phyloP scores from a whole-genome alignment of 2,329 filamentous ascomycete species.

The Aspergillus caelatus region DNA sequence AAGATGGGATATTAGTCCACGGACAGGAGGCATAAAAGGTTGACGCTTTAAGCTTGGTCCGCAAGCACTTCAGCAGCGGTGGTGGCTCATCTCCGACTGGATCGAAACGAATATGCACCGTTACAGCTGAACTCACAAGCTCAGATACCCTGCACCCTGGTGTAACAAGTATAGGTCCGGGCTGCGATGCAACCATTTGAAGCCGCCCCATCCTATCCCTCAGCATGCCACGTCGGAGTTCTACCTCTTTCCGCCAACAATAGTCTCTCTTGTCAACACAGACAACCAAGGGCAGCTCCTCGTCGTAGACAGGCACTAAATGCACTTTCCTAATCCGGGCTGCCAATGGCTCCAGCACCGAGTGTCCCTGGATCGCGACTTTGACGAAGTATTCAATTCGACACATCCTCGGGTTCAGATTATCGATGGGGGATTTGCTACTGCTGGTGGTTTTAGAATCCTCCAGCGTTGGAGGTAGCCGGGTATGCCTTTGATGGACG shows the following conservation, averaged over 20 bases:
- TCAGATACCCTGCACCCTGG: background rate
- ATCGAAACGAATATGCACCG: background rate
- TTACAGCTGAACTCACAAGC: background rate
- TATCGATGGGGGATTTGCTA: background rate
- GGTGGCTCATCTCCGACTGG: background rate
- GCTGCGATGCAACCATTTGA: background rate
- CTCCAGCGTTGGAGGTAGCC: background rate
- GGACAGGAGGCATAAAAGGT: background rate
- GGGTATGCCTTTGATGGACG: background rate
- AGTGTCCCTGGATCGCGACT: background rate
- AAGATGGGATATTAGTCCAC: background rate
- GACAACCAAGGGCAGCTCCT: background rate
- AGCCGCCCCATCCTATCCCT: background rate
- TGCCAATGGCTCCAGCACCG: background rate
- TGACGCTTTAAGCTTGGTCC: background rate
- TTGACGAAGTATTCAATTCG: background rate
- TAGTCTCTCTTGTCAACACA: background rate
- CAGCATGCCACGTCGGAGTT: background rate
- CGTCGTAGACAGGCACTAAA: background rate
- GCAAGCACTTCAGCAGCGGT: background rate
- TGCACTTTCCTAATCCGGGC: background rate
- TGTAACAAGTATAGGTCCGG: background rate
- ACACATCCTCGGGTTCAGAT: background rate
- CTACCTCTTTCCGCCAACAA: background rate
- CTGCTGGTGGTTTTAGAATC: background rate